A percentile compares a stretch with the other conserved stretches of the same genome.
Evolutionary conservation across 106 monocot species (phyloP).

Genomic region (Dioscorea alata): DNA sequence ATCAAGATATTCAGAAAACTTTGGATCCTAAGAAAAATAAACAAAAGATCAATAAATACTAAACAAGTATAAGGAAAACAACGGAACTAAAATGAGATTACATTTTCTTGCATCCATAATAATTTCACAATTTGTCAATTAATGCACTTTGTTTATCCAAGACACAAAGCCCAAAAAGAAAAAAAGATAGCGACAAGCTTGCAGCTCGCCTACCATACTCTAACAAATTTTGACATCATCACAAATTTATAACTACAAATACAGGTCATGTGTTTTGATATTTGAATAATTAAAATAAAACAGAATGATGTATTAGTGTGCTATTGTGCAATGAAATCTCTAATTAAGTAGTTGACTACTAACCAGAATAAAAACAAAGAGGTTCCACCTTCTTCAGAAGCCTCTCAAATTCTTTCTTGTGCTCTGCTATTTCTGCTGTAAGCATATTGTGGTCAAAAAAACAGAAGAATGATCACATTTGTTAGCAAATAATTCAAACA

Average conservation of each 20-base stretch:
- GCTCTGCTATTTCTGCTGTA: conserved; percentile 25
- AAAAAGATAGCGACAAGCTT: not conserved
- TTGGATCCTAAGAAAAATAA: conserved; percentile 39
- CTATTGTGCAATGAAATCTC: not conserved
- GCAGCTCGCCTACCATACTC: not conserved
- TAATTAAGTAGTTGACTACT: not conserved
- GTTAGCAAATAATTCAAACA: conserved; percentile 18
- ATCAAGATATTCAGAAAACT: conserved; percentile 52
- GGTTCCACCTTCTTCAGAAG: conserved; percentile 46
- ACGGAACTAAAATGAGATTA: not conserved
- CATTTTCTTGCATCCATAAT: not conserved
- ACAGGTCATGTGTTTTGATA: not conserved
- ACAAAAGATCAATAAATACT: not conserved
- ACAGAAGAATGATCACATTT: conserved; percentile 8
- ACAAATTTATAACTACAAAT: too few species aligned
- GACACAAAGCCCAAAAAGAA: too few species aligned
- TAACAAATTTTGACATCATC: too few species aligned
- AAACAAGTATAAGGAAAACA: not conserved
- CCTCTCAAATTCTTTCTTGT: conserved; percentile 41
- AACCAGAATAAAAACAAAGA: conserved; percentile 1
- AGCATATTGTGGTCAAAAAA: conserved; percentile 37
- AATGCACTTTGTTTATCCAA: not conserved
- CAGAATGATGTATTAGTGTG: not conserved
- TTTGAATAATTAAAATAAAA: not conserved
- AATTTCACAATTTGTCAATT: not conserved